A percentile compares a stretch with the other conserved stretches of the same genome.
Evolutionary conservation across 2,329 filamentous ascomycete species (phyloP).

Genomic region (Nannizzia gypsea): DNA sequence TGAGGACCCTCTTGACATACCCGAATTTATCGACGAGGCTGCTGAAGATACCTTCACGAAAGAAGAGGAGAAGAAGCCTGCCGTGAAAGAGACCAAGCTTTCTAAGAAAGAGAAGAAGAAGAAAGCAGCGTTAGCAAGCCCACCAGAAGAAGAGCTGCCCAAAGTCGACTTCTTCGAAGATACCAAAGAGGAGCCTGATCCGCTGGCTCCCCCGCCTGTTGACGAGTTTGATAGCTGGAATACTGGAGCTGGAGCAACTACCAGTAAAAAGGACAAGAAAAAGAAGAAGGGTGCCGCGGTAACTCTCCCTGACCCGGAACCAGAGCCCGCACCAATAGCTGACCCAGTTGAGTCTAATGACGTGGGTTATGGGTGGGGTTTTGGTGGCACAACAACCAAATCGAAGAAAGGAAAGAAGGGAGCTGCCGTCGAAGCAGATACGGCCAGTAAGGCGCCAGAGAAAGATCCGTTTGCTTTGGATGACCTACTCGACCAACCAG

Average conservation of each 20-base stretch:
- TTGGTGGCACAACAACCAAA: conserved; percentile 5
- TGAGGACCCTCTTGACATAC: neutral
- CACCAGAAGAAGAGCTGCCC: conserved; percentile 18
- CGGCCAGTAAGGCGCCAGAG: conserved; percentile 2
- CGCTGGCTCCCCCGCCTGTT: neutral
- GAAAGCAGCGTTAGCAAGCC: conserved; percentile 10
- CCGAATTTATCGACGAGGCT: neutral
- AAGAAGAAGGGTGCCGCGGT: conserved; percentile 33
- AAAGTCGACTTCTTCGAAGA: conserved; percentile 10
- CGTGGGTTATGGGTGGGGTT: neutral
- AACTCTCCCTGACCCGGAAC: conserved; percentile 23
- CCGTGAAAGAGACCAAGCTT: neutral
- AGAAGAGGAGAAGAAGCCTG: conserved; percentile 3
- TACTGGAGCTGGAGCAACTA: conserved; percentile 27
- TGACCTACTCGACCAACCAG: neutral
- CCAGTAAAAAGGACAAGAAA: conserved; percentile 37
- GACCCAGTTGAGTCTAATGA: conserved; percentile 5
- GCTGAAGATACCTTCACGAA: neutral
- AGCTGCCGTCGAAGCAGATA: neutral
- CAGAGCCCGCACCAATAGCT: conserved; percentile 4
- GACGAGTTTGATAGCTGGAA: conserved; percentile 14
- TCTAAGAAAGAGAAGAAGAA: conserved; percentile 24
- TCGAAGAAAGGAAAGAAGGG: conserved; percentile 9
- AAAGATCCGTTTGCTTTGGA: neutral
- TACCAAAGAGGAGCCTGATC: conserved; percentile 16